Percentiles rank a stretch among this genome's conserved stretches.
phyloP scores from a whole-genome alignment of 1,284 basidiomycete genomes.

The Trametes versicolor region DNA sequence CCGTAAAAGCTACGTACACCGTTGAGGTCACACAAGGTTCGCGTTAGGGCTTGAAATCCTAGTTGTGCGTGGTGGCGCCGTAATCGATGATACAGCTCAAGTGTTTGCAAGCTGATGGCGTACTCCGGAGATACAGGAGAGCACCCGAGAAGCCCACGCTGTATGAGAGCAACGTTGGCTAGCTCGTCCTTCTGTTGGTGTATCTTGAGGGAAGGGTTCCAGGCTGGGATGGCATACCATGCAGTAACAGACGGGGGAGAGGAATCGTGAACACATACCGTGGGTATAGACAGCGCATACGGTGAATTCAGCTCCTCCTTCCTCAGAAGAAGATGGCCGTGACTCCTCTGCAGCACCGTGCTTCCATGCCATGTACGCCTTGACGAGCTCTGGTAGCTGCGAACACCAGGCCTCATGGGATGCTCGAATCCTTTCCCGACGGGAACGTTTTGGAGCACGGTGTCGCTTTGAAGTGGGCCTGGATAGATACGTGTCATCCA shows the following conservation, averaged over 20 bases:
- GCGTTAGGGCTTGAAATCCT: slow-evolving; percentile 8
- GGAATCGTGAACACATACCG: not conserved
- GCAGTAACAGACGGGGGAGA: not conserved
- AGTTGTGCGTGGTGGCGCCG: slow-evolving; percentile 15
- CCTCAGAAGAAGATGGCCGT: not conserved
- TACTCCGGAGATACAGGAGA: not conserved
- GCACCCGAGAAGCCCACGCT: slow-evolving; percentile 1
- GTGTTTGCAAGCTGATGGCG: slow-evolving; percentile 14
- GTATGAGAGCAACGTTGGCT: slow-evolving; percentile 3
- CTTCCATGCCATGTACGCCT: not conserved
- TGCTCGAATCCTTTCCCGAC: not conserved
- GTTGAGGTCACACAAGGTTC: slow-evolving; percentile 8
- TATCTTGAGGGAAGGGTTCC: not conserved
- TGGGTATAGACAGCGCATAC: not conserved
- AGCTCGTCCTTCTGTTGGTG: not conserved
- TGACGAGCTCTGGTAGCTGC: not conserved
- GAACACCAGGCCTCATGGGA: not conserved
- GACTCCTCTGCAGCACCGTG: not conserved
- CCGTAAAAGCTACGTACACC: slow-evolving; percentile 3
- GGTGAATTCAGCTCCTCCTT: not conserved
- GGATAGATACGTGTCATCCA: not conserved
- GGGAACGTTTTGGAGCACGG: no score
- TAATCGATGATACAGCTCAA: slow-evolving; percentile 19
- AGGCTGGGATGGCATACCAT: not conserved
- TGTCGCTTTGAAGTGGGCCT: no score